Percentiles rank a stretch among this genome's conserved stretches.
These are phyloP conservation scores for Amanita phalloides DNA, from an alignment of 768 basidiomycete genomes.

Conservation along the genomic window DNA sequence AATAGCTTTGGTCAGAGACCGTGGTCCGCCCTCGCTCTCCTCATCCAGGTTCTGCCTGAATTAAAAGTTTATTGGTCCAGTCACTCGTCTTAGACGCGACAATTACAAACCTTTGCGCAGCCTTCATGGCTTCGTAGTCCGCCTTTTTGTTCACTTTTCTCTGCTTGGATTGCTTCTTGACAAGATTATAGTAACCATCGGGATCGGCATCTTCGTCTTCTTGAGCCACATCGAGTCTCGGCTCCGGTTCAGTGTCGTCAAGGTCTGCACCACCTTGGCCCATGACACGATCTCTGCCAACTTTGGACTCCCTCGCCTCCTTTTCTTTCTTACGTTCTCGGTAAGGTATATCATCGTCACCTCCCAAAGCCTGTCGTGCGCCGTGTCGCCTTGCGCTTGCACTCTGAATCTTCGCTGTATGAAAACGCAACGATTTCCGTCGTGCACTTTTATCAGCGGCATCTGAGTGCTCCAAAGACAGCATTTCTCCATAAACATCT, in stretches of 20 bases:
- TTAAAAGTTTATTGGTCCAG: not conserved
- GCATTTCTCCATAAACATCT: constrained; percentile 67
- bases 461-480: constrained; percentile 58
- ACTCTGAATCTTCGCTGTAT: constrained; percentile 85
- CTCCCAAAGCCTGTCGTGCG: constrained; percentile 62
- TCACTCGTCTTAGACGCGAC: not conserved
- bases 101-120: constrained; percentile 42
- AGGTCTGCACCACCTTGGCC: constrained; percentile 57
- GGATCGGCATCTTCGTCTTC: constrained; percentile 33
- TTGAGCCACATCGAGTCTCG: constrained; percentile 16
- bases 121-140: constrained; percentile 61
- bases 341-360: constrained; percentile 95
- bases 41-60: constrained; percentile 21
- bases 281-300: constrained; percentile 33
- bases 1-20: constrained; percentile 83
- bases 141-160: constrained; percentile 74
- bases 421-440: constrained; percentile 81
- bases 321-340: constrained; percentile 59
- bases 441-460: constrained; percentile 75
- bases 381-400: constrained; percentile 65
- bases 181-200: constrained; percentile 86
- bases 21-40: constrained; percentile 51
- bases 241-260: constrained; percentile 43
- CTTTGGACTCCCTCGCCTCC: constrained; percentile 44
- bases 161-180: constrained; percentile 61